Evolutionary conservation across 495 filamentous ascomycete species (phyloP), one percentile per base, ranked within the genome.

Genomic region (Arthonia radiata): DNA sequence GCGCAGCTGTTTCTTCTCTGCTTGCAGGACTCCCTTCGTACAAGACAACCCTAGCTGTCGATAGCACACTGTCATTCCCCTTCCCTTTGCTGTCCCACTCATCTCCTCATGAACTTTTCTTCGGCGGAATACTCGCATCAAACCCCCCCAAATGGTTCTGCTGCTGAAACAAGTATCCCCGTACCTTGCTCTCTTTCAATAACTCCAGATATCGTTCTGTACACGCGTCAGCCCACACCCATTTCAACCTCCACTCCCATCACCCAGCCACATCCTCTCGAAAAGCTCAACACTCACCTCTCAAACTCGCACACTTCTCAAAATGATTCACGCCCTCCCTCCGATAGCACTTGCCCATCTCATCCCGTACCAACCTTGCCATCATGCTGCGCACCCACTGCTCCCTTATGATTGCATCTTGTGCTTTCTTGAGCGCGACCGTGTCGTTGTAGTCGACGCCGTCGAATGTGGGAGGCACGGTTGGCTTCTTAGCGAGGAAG

Each of bases 331-430:
- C 77, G 3, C 86, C 86, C 52, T 97, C 82, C 31, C 72, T 61
- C 42, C 64, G 62, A 58, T 97, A 97, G 53, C 86, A 97, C 59
- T 90, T 92, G 39, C 77, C 67, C 52, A 97, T 48, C 56, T 97
- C 89, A 52, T 94, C 78, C 21, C 81, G 61, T 18, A 94, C 77
- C 27, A 97, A 55, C 32, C 86, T 59, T 12, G 78, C 76, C 86
- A 93, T 94, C 86, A 97, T 97, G 39, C 67, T 71, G 46, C 67
- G 67, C 15, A 97, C 80, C 89, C 89, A 97, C 54, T 97, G 86
- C 52, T 97, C 86, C 22, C 80, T 67, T 39, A 97, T 68, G 24
- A 97, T 70, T 18, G 83, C 71, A 40, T 97, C 86, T 39, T 90
- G 86, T 32, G 89, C 82, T 30, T 75, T 74, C 59, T 93, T 92